Evolutionary conservation across 495 filamentous ascomycete genomes (phyloP), one percentile per base, ranked within the genome.

Genomic region (Hyaloscypha variabilis): DNA sequence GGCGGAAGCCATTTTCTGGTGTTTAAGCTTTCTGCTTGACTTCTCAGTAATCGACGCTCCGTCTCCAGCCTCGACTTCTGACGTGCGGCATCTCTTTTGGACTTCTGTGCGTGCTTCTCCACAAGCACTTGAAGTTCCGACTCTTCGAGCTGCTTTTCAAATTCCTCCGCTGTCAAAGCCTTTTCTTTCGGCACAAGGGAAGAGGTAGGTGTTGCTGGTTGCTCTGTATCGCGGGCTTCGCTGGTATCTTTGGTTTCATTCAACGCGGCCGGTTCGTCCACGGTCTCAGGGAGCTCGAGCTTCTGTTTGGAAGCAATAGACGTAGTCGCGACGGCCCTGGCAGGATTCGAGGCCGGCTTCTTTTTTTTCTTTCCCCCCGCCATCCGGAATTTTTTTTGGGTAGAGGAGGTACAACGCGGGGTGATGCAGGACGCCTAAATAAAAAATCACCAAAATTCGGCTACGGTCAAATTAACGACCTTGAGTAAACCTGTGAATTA

Each of bases 291-390:
- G 57, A 90, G 68, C 36, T 74, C 69, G 17, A 55, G 71, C 67
- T 83, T 81, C 3, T 81, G 72, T 76, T 96, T 97, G 8, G 91
- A 94, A 46, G 92, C 90, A 57, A 92, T 82, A 14, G 94, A 97
- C 17, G 91, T 93, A 2, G 95, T 99, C 65, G 94, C 92, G 79
- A 97, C 93, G 10, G 93, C 94, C 71, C 95, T 85, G 50, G 91
- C 91, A 29, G 94, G 91, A 76, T 97, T 97, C 21, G 87, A 82
- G 19, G 81, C 83, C 53, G 90, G 79, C 80, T 97, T 97, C 77
- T 91, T 94, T 76, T 95, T 90, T 77, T 91, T 98, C 79, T 92
- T 96, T 72, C 88, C 91, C 66, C 87, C 89, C 58, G 88, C 88
- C 91, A 93, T 93, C 54, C 52, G 78, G 75, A 57, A 55, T 24